These are phyloP conservation scores for Silene coronaria DNA, from an alignment of 179 eudicot species.

Conservation along the genomic window DNA sequence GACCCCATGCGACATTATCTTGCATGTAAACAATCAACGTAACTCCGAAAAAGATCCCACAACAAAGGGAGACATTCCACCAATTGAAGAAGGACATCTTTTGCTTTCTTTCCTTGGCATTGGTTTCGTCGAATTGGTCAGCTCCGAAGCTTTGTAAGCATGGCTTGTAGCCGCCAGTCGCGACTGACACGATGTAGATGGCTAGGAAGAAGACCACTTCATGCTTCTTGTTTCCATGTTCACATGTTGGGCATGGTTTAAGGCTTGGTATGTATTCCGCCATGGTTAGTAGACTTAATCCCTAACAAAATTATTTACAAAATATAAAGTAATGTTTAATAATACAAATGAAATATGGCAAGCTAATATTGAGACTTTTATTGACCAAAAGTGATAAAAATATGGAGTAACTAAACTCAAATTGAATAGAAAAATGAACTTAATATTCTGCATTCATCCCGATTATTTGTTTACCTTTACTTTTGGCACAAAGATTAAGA, in stretches of 20 bases:
- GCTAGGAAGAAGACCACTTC: conserved; percentile 43
- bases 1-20: conserved; percentile 53
- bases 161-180: conserved; percentile 72
- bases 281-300: conserved; percentile 51
- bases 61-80: conserved; percentile 57
- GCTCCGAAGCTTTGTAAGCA: conserved; percentile 68
- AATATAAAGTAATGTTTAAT: no score
- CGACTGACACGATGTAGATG: conserved; percentile 50
- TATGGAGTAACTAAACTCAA: no score
- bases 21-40: conserved; percentile 50
- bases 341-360: no score
- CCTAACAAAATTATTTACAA: conserved; percentile 32
- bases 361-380: no score
- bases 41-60: conserved; percentile 48
- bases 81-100: conserved; percentile 70
- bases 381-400: no score
- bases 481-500: no score
- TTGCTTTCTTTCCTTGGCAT: conserved; percentile 35
- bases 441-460: no score
- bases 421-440: no score
- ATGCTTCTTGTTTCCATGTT: conserved; percentile 39
- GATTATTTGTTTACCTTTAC: no score
- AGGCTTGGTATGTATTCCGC: conserved; percentile 55
- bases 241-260: conserved; percentile 57
- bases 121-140: conserved; percentile 61